A percentile compares a stretch with the other conserved stretches of the same genome.
phyloP scores from a whole-genome alignment of 805 yeast species.

The Ogataea trehalophila region DNA sequence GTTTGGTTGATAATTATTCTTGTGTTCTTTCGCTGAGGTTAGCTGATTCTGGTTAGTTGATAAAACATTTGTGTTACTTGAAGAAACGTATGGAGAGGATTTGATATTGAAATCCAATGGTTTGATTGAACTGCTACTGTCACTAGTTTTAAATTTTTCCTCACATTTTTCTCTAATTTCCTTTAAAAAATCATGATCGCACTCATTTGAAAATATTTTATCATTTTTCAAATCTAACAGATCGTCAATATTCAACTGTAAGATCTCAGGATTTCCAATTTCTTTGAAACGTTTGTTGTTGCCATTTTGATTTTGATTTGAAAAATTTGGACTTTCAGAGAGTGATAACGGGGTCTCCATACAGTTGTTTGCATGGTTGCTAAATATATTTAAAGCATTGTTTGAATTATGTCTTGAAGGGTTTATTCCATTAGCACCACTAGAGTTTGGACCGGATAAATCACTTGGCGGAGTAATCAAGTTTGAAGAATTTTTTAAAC shows the following conservation, averaged over 20 bases:
- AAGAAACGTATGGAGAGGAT: constrained; percentile 20
- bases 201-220: constrained; percentile 15
- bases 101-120: constrained; percentile 17
- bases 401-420: constrained; percentile 7
- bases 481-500: constrained; percentile 5
- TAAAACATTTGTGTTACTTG: constrained; percentile 19
- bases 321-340: constrained; percentile 16
- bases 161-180: constrained; percentile 6
- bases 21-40: neutral
- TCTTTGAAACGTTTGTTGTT: constrained; percentile 3
- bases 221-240: constrained; percentile 24
- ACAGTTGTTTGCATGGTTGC: neutral
- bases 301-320: neutral
- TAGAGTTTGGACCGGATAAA: constrained; percentile 3
- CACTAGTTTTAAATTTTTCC: neutral
- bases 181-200: constrained; percentile 20
- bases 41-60: constrained; percentile 3
- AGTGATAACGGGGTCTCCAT: constrained; percentile 23
- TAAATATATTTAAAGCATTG: neutral
- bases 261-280: neutral
- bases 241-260: constrained; percentile 22
- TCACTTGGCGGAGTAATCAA: constrained; percentile 26
- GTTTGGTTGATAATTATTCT: neutral
- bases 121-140: constrained; percentile 1
- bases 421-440: neutral